Conservation (phyloP, 1,284 basidiomycete species). For the Porodaedalea pini region DNA sequence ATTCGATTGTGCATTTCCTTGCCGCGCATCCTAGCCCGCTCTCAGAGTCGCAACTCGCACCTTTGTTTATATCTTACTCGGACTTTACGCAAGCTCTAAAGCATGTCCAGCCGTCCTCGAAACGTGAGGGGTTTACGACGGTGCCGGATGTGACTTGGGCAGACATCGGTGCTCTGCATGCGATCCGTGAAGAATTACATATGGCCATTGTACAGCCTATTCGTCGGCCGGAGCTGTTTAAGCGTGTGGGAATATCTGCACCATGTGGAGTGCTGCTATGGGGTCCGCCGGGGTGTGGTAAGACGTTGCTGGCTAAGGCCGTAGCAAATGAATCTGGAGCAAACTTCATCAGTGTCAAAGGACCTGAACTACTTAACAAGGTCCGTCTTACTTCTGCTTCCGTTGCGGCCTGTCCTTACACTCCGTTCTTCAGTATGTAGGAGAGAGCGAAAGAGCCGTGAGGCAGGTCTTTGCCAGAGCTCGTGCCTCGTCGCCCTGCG, state of each 20-base stretch:
- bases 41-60: slow-evolving; percentile 71
- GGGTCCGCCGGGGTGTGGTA: slow-evolving; percentile 98
- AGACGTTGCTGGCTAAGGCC: slow-evolving; percentile 93
- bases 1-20: slow-evolving; percentile 88
- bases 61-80: slow-evolving; percentile 72
- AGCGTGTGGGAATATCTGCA: slow-evolving; percentile 79
- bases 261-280: slow-evolving; percentile 93
- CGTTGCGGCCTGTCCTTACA: neutral
- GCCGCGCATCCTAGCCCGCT: slow-evolving; percentile 81
- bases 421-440: slow-evolving; percentile 73
- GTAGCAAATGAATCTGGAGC: slow-evolving; percentile 93
- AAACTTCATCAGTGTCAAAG: slow-evolving; percentile 97
- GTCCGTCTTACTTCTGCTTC: slow-evolving; percentile 38
- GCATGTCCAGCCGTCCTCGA: slow-evolving; percentile 91
- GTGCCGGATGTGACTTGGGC: slow-evolving; percentile 95
- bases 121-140: slow-evolving; percentile 96
- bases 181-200: slow-evolving; percentile 85
- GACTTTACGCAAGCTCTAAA: slow-evolving; percentile 83
- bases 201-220: slow-evolving; percentile 99
- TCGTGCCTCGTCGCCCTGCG: slow-evolving; percentile 82
- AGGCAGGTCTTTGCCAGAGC: slow-evolving; percentile 91
- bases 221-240: slow-evolving; percentile 84
- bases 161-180: slow-evolving; percentile 89
- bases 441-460: slow-evolving; percentile 94
- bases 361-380: slow-evolving; percentile 95